Evolutionary conservation across 2,329 filamentous ascomycete genomes (phyloP), one percentile per base, ranked within the genome.

Genomic region (Neonectria sp.): DNA sequence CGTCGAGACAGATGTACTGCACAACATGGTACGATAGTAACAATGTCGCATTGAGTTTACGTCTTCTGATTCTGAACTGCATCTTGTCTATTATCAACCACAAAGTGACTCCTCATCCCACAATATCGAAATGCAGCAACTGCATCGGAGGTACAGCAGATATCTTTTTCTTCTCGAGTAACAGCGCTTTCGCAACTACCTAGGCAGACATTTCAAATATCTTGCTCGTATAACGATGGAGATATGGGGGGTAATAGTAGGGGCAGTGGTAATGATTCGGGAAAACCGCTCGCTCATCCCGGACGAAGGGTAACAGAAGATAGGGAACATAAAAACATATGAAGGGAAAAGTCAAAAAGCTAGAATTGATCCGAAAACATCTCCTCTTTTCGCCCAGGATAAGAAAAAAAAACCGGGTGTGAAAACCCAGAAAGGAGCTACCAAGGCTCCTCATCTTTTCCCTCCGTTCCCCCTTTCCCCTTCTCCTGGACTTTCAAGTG

Each of bases 401-500:
- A 63, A 52, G 58, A 64, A 52, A 61, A 55, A 62, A 62, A 64
- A 53, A 65, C 51, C 37, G 55, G 49, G 59, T 33, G 27, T 43
- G 24, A 27, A 25, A 46, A 55, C 55, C 51, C 33, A 25, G 52
- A 59, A 51, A 52, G 46, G 29, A 61, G 53, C 43, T 53, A 61
- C 56, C 43, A 49, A 62, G 63, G 61, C 61, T 55, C 52, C 59
- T 61, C 45, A 25, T 65, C 62, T 58, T 40, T 56, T 46, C 53
- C 53, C 51, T 55, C 59, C 46, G 49, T 55, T 65, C 57, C 58
- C 53, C 33, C 31, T 35, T 57, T 40, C 53, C 63, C 62, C 59
- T 60, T 65, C 60, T 66, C 65, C 64, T 66, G 63, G 65, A 68
- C 58, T 49, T 68, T 58, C 67, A 65, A 69, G 63, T 68, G 68